Evolutionary conservation across 768 basidiomycete species (phyloP), one percentile per base, ranked within the genome.

Genomic region (Tephrocybe sp.): DNA sequence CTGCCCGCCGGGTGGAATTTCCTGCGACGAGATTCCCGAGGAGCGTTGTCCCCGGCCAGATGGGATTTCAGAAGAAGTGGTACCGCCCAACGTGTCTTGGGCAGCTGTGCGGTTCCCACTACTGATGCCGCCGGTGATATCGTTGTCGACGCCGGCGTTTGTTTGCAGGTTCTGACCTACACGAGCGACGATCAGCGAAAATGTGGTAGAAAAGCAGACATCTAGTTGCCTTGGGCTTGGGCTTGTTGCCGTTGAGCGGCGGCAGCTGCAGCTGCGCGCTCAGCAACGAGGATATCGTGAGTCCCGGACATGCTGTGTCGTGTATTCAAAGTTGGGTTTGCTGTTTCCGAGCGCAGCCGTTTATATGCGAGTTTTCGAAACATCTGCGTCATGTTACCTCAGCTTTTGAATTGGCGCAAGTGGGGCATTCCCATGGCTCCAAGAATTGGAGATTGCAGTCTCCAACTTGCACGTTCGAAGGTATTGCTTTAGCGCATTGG

Each of bases 281-380:
- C 46, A 17, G 52, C 52, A 13, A 22, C 46, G 16, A 53, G 39
- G 9, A 53, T 43, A 42, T 53, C 52, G 35, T 48, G 46, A 32
- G 46, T 48, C 12, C 46, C 46, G 12, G 52, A 53, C 52, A 53
- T 53, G 32, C 5, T 45, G 23, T 20, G 20, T 20, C 26, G 9
- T 12, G 30, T 34, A 26, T 22, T 34, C 17, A 26, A 5, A 33
- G 22, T 22, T 19, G 40, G 14, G 32, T 36, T 10, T 4, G 23
- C 6, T 12, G 17, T 31, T 26, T 22, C 20, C 23, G 40, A 19
- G 11, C 11, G 11, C 11, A 41, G 40, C 20, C 12, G 10, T 41
- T 41, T 41, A 41, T 41, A 20, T 41, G 11, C 19, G 9, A 2
- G 5, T 22, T 23, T 23, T 19, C 26, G 23, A 23, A 41, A 14